Evolutionary conservation across 176 grass and related monocot genomes (phyloP).

Genomic region (Guadua angustifolia): DNA sequence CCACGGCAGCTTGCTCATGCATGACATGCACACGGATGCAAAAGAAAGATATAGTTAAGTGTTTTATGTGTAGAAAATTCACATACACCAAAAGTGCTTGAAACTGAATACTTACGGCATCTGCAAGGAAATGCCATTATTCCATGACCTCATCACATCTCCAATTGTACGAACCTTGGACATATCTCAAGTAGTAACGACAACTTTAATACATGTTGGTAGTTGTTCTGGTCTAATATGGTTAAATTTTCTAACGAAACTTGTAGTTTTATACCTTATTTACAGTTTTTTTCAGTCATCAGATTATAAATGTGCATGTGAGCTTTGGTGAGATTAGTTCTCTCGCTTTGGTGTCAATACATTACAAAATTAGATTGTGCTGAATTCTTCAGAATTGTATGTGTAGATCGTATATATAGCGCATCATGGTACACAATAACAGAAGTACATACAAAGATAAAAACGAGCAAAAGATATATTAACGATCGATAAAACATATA

Average conservation of each 20-base stretch:
- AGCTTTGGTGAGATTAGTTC: neutral
- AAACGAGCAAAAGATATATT: too few relatives aligned
- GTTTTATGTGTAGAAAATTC: slow-evolving; percentile 14
- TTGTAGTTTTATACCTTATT: neutral
- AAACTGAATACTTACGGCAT: neutral
- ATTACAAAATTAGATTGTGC: neutral
- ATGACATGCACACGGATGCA: neutral
- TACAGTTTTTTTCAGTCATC: neutral
- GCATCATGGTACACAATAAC: neutral
- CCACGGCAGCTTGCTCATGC: neutral
- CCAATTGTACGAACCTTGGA: neutral
- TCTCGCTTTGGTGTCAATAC: neutral
- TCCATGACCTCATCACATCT: neutral
- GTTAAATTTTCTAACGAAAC: neutral
- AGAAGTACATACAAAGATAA: neutral
- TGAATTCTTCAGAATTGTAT: neutral
- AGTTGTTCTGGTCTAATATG: neutral
- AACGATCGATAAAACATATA: too few relatives aligned
- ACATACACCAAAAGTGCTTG: slow-evolving; percentile 31
- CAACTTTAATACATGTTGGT: neutral
- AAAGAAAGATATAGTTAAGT: neutral
- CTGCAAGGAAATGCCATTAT: neutral
- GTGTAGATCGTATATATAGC: neutral
- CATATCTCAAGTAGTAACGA: neutral
- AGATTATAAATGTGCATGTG: neutral